These are phyloP conservation scores for Cyamopsis tetragonoloba DNA, from an alignment of 306 rosid species.

Conservation along the genomic window DNA sequence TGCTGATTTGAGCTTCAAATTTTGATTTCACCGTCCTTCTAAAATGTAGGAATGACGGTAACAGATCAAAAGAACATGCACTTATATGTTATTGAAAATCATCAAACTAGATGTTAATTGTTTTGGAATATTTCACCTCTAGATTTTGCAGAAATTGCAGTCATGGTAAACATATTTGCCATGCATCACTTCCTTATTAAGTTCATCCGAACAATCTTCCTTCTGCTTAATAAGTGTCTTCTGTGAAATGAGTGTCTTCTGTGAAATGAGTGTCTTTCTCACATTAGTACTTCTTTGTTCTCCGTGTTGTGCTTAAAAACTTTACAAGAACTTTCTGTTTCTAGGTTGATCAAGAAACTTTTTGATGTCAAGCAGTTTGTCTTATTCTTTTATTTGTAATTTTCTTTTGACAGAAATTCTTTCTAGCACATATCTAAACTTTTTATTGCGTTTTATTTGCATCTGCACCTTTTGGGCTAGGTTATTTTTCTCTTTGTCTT, in stretches of 20 bases:
- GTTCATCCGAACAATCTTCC: neutral
- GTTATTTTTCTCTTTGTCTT: neutral
- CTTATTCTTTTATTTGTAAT: neutral
- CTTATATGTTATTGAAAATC: too few relatives aligned
- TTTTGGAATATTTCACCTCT: neutral
- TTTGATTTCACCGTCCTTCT: too few relatives aligned
- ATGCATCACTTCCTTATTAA: neutral
- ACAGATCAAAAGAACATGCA: too few relatives aligned
- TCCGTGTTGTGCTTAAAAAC: neutral
- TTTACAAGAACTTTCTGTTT: neutral
- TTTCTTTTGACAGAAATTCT: neutral
- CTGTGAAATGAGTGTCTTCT: neutral
- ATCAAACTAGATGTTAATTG: too few relatives aligned
- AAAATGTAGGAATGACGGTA: too few relatives aligned
- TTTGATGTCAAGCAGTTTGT: neutral
- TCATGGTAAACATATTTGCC: neutral
- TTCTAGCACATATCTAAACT: neutral
- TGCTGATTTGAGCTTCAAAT: too few relatives aligned
- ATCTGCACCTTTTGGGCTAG: neutral
- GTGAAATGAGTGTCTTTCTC: neutral
- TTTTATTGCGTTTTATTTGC: conserved; percentile 3
- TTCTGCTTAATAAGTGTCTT: neutral
- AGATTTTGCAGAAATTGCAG: neutral
- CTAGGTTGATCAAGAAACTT: neutral
- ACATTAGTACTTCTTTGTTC: neutral